phyloP scores from a whole-genome alignment of 208 protist genomes.

The Trypanosoma platydactyli region DNA sequence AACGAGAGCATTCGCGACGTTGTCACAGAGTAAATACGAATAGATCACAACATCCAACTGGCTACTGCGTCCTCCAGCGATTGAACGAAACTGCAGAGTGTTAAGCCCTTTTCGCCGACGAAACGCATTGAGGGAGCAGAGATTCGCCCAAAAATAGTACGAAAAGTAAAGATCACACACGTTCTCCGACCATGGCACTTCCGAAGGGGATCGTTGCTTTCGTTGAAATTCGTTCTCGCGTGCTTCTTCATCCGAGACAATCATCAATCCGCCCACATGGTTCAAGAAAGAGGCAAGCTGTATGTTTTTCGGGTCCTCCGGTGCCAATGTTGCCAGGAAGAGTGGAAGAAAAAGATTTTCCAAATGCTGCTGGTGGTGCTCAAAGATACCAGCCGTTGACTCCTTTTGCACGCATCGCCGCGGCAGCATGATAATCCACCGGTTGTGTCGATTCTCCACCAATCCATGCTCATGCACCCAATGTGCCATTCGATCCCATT shows the following conservation, averaged over 20 bases:
- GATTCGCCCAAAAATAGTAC: slow-evolving; percentile 98
- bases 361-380: slow-evolving; percentile 95
- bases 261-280: slow-evolving; percentile 94
- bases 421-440: slow-evolving; percentile 88
- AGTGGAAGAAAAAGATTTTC: slow-evolving; percentile 98
- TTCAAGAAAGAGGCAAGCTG: slow-evolving; percentile 93
- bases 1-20: slow-evolving; percentile 94
- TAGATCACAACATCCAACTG: slow-evolving; percentile 67
- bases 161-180: slow-evolving; percentile 76
- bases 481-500: slow-evolving; percentile 93
- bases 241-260: slow-evolving; percentile 95
- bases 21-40: slow-evolving; percentile 84
- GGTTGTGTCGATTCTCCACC: slow-evolving; percentile 89
- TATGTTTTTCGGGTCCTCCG: slow-evolving; percentile 83
- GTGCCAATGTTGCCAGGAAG: slow-evolving; percentile 96
- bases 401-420: slow-evolving; percentile 28
- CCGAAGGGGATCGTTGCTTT: slow-evolving; percentile 83
- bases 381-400: slow-evolving; percentile 45
- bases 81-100: slow-evolving; percentile 94
- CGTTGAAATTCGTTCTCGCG: slow-evolving; percentile 56
- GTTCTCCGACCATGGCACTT: slow-evolving; percentile 98
- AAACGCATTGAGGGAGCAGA: slow-evolving; percentile 96
- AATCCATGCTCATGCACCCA: slow-evolving; percentile 93
- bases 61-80: slow-evolving; percentile 69
- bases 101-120: slow-evolving; percentile 84